These are phyloP conservation scores for Dendrocalamus sinicus DNA, from an alignment of 176 grass and related monocot species.

Conservation along the genomic window DNA sequence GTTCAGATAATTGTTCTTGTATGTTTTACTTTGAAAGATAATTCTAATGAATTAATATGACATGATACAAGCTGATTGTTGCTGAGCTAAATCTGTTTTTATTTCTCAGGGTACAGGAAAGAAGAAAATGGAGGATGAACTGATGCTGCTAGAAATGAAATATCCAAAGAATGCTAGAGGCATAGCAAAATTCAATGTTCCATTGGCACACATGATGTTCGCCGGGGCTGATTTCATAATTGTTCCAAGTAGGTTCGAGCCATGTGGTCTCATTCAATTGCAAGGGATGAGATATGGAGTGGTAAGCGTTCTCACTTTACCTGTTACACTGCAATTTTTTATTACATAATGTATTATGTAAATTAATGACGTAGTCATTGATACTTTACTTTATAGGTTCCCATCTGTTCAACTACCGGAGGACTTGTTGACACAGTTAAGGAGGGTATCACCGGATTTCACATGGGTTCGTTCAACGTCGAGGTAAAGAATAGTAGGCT, in stretches of 20 bases:
- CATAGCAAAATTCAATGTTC: constrained; percentile 70
- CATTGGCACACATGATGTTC: constrained; percentile 68
- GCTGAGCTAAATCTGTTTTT: neutral
- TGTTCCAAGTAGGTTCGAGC: constrained; percentile 76
- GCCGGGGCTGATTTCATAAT: constrained; percentile 68
- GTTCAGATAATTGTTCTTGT: constrained; percentile 92
- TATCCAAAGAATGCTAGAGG: constrained; percentile 64
- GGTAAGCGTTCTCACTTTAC: constrained; percentile 35
- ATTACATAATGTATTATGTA: neutral
- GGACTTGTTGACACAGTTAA: constrained; percentile 71
- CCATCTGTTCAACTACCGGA: constrained; percentile 61
- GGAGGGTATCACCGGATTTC: constrained; percentile 67
- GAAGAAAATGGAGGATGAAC: constrained; percentile 82
- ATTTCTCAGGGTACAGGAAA: constrained; percentile 86
- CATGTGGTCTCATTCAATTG: constrained; percentile 75
- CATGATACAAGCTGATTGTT: neutral
- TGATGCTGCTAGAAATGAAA: constrained; percentile 52
- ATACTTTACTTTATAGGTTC: constrained; percentile 32
- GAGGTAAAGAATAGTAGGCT: constrained; percentile 54
- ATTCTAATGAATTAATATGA: neutral
- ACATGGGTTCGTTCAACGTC: constrained; percentile 53
- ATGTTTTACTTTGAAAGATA: constrained; percentile 29
- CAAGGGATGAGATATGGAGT: constrained; percentile 79
- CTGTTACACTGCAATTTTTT: neutral
- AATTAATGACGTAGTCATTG: neutral